Evolutionary conservation across 805 yeast species (phyloP).

Genomic region (Teunomyces funiuensis): DNA sequence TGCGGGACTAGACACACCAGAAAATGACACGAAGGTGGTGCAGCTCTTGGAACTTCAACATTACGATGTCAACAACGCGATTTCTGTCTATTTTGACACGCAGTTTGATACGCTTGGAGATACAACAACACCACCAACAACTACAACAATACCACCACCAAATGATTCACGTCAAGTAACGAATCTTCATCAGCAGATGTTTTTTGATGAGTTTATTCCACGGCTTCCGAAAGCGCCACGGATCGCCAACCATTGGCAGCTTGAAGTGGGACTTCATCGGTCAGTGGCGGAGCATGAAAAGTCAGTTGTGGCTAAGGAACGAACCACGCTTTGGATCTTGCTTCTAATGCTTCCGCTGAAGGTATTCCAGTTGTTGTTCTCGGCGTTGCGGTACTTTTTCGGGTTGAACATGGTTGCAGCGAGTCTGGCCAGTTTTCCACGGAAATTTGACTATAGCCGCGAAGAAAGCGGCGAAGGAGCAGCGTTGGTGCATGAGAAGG

Average conservation of each 20-base stretch:
- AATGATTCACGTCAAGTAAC: conserved; percentile 9
- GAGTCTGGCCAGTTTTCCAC: conserved; percentile 18
- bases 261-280: conserved; percentile 41
- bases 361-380: conserved; percentile 41
- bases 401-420: conserved; percentile 12
- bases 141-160: neutral
- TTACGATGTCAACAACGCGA: conserved; percentile 62
- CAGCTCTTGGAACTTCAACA: conserved; percentile 50
- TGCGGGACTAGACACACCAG: conserved; percentile 47
- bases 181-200: conserved; percentile 29
- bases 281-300: conserved; percentile 23
- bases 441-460: conserved; percentile 24
- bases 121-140: conserved; percentile 7
- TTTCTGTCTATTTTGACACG: conserved; percentile 59
- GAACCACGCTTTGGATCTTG: conserved; percentile 41
- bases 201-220: conserved; percentile 30
- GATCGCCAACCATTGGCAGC: conserved; percentile 41
- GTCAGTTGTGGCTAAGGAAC: neutral
- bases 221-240: conserved; percentile 41
- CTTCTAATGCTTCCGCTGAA: conserved; percentile 57
- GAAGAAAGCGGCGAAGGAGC: neutral
- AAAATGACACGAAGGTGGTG: conserved; percentile 46
- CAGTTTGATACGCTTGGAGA: conserved; percentile 31
- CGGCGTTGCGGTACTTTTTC: conserved; percentile 28
- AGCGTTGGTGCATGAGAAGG: conserved; percentile 5